These are phyloP conservation scores for Cercospora citrullina DNA, from an alignment of 2,329 filamentous ascomycete species.

Conservation along the genomic window DNA sequence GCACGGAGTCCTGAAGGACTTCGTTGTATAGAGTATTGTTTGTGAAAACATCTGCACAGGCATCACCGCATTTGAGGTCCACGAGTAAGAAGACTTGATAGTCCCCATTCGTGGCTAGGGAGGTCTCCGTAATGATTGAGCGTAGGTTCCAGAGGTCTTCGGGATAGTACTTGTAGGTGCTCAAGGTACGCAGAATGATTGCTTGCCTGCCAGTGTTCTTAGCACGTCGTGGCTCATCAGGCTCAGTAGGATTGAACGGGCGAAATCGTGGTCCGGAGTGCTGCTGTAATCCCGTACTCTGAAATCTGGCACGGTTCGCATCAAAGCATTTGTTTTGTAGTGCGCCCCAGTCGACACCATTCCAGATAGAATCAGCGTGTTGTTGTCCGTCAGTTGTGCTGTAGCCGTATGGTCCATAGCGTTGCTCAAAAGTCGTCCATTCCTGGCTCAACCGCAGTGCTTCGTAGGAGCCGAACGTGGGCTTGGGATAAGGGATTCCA, in stretches of 20 bases:
- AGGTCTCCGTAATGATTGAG: constrained; percentile 78
- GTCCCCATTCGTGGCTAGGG: constrained; percentile 74
- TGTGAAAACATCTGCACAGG: constrained; percentile 70
- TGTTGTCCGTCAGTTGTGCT: neutral
- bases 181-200: constrained; percentile 72
- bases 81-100: constrained; percentile 82
- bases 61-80: constrained; percentile 79
- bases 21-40: constrained; percentile 63
- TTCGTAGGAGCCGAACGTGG: constrained; percentile 25
- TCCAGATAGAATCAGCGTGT: neutral
- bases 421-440: constrained; percentile 59
- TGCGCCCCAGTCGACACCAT: neutral
- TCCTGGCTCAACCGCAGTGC: constrained; percentile 49
- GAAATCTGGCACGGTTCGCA: neutral
- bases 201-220: constrained; percentile 11
- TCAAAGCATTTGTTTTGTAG: neutral
- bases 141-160: constrained; percentile 77
- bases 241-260: neutral
- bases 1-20: constrained; percentile 45
- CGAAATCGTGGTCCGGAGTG: constrained; percentile 48
- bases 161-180: constrained; percentile 71
- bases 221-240: neutral
- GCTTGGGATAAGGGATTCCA: constrained; percentile 2
- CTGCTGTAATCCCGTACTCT: neutral
- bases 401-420: constrained; percentile 28